These are phyloP conservation scores for Diaporthe sp. DNA, from an alignment of 2,329 filamentous ascomycete genomes.

Conservation along the genomic window DNA sequence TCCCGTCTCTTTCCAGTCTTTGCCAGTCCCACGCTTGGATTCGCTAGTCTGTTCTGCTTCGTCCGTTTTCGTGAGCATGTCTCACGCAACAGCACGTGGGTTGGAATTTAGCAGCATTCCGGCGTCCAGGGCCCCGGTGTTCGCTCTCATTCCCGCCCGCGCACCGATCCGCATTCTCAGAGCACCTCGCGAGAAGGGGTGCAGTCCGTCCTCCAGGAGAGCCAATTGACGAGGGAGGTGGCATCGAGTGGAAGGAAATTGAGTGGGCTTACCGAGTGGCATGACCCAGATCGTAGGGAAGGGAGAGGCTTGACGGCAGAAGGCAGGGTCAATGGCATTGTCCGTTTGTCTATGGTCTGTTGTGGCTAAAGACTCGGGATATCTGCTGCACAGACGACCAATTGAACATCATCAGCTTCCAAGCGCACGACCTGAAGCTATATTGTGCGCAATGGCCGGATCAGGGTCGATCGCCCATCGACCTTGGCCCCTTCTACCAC, in stretches of 20 bases:
- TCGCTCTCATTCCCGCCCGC: conserved; percentile 7
- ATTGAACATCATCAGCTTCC: conserved; percentile 9
- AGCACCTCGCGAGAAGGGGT: neutral
- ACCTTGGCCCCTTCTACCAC: neutral
- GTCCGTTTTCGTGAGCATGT: conserved; percentile 17
- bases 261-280: neutral
- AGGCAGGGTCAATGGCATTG: conserved; percentile 6
- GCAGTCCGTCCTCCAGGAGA: neutral
- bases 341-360: neutral
- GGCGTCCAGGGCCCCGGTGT: neutral
- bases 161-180: neutral
- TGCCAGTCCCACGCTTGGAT: neutral
- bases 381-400: neutral
- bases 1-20: neutral
- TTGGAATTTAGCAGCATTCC: conserved; percentile 25
- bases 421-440: conserved; percentile 11
- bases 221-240: neutral
- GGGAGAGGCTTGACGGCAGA: neutral
- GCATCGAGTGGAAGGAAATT: neutral
- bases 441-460: neutral
- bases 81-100: conserved; percentile 20
- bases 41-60: neutral
- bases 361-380: neutral
- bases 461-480: neutral
- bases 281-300: neutral